Evolutionary conservation across 1,284 basidiomycete genomes (phyloP).

Genomic region (Ustilago lituana): DNA sequence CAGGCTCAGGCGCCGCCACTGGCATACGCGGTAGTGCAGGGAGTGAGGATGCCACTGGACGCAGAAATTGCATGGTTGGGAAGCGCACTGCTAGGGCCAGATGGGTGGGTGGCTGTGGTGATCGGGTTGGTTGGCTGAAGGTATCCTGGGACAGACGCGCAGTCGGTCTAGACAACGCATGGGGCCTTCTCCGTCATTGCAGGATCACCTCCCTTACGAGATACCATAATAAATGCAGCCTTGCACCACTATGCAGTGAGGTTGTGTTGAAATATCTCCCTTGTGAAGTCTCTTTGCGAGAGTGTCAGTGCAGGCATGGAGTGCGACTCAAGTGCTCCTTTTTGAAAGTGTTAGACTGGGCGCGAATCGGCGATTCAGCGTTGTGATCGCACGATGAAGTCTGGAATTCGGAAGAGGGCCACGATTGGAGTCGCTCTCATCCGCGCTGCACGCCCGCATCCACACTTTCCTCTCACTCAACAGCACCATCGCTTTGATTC

Average conservation of each 20-base stretch:
- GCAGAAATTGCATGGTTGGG: slow-evolving; percentile 92
- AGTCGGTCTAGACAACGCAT: too few species aligned
- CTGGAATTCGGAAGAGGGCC: slow-evolving; percentile 10
- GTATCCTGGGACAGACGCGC: too few species aligned
- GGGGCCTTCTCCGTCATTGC: too few species aligned
- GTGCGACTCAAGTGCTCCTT: too few species aligned
- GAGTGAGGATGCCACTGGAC: slow-evolving; percentile 84
- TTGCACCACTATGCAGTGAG: too few species aligned
- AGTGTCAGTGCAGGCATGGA: too few species aligned
- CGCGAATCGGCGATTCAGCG: slow-evolving; percentile 13
- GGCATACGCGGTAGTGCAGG: slow-evolving; percentile 79
- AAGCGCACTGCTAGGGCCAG: slow-evolving; percentile 85
- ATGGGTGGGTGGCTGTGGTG: slow-evolving; percentile 77
- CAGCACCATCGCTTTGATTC: background rate
- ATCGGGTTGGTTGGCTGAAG: slow-evolving; percentile 35
- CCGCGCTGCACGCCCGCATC: slow-evolving; percentile 16
- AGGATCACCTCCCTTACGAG: too few species aligned
- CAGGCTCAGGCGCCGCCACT: slow-evolving; percentile 61
- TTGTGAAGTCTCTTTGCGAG: too few species aligned
- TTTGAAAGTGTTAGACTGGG: too few species aligned
- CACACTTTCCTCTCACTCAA: slow-evolving; percentile 1
- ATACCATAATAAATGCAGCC: too few species aligned
- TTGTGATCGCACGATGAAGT: slow-evolving; percentile 4
- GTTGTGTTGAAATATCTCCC: too few species aligned
- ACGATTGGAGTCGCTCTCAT: background rate